A percentile compares a stretch with the other conserved stretches of the same genome.
Evolutionary conservation across 768 basidiomycete genomes (phyloP).

Genomic region (Phallus indusiatus): DNA sequence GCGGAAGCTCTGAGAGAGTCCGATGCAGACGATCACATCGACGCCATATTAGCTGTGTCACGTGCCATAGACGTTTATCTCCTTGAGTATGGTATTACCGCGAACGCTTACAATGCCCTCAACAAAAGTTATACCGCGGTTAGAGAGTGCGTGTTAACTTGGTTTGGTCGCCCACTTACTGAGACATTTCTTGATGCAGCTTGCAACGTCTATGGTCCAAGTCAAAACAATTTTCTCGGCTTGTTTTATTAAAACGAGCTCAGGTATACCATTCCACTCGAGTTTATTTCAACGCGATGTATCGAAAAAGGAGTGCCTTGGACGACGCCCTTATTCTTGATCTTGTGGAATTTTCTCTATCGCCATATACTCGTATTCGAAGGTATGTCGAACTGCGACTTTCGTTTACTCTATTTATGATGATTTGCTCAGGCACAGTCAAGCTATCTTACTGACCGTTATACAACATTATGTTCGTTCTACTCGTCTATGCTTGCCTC

Average conservation of each 20-base stretch:
- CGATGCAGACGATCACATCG: conserved; percentile 74
- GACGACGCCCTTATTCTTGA: conserved; percentile 63
- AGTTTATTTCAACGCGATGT: conserved; percentile 67
- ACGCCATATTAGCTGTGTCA: conserved; percentile 67
- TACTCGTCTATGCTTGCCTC: conserved; percentile 45
- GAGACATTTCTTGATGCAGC: conserved; percentile 22
- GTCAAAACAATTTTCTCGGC: conserved; percentile 68
- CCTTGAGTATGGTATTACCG: conserved; percentile 57
- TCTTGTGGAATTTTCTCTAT: conserved; percentile 65
- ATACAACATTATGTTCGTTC: conserved; percentile 61
- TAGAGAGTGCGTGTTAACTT: conserved; percentile 40
- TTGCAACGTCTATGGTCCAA: conserved; percentile 56
- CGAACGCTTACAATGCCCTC: conserved; percentile 48
- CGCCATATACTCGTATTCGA: conserved; percentile 69
- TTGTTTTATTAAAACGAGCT: conserved; percentile 68
- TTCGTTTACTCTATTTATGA: not conserved
- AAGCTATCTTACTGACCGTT: conserved; percentile 53
- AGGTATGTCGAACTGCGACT: conserved; percentile 34
- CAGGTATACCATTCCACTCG: conserved; percentile 70
- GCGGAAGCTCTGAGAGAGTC: conserved; percentile 53
- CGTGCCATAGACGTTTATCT: conserved; percentile 70
- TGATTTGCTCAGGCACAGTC: conserved; percentile 45
- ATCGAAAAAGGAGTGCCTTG: conserved; percentile 62
- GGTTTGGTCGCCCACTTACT: not conserved
- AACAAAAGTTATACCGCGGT: conserved; percentile 60